phyloP scores from a whole-genome alignment of 2,329 filamentous ascomycete species.

The Ceratocystis albifundus region DNA sequence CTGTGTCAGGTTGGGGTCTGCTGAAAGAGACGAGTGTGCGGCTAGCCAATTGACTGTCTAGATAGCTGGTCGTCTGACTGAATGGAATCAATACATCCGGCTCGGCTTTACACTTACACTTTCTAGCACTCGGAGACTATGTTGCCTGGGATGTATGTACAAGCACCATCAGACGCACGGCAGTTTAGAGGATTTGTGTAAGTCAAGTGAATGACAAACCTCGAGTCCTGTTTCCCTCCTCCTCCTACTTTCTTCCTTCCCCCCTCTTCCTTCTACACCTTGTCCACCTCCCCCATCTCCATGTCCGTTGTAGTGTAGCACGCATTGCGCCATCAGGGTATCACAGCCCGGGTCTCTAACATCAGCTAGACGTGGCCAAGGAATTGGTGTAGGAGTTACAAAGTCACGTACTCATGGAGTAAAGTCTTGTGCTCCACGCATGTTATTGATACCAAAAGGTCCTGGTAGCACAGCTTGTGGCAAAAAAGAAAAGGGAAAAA shows the following conservation, averaged over 20 bases:
- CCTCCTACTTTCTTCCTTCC: neutral
- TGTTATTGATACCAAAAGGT: neutral
- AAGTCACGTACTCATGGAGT: neutral
- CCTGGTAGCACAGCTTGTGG: neutral
- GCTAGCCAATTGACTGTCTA: too few species aligned
- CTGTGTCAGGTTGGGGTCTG: too few species aligned
- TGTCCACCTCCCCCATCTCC: too few species aligned
- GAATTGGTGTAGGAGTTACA: neutral
- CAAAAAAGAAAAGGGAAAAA: neutral
- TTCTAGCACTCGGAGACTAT: neutral
- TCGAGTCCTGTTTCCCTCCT: neutral
- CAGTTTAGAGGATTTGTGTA: neutral
- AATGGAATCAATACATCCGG: neutral
- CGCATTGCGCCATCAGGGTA: neutral
- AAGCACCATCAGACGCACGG: neutral
- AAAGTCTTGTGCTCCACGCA: neutral
- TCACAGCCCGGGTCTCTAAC: neutral
- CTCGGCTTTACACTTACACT: neutral
- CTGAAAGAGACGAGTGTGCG: too few species aligned
- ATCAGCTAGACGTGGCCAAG: constrained; percentile 6
- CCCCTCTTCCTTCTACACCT: constrained; percentile 1
- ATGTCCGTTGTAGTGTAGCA: neutral
- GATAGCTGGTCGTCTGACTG: too few species aligned
- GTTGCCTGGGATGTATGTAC: neutral
- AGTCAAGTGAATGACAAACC: neutral